phyloP scores from a whole-genome alignment of 306 rosid genomes.

The Boehmeria nivea region DNA sequence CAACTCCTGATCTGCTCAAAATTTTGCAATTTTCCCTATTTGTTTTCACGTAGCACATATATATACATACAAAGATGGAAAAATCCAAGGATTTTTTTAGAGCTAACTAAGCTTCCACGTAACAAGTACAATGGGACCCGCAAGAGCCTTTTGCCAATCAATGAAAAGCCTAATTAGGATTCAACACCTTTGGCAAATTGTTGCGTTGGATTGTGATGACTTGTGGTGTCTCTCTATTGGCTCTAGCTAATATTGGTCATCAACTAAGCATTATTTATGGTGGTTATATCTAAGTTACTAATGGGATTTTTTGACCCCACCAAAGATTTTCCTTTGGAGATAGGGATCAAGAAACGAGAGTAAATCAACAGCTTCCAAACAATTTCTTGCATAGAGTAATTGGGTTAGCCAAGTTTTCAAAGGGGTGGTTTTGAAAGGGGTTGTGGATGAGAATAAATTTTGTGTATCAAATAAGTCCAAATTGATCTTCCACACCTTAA shows the following conservation, averaged over 20 bases:
- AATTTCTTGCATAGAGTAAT: slow-evolving; percentile 20
- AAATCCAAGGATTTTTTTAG: slow-evolving; percentile 4
- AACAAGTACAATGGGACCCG: slow-evolving; percentile 3
- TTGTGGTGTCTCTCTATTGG: slow-evolving; percentile 23
- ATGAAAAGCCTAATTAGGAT: slow-evolving; percentile 8
- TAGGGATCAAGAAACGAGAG: slow-evolving; percentile 13
- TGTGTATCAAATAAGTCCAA: not conserved
- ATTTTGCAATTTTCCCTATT: not conserved
- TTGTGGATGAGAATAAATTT: not conserved
- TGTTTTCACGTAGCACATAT: not conserved
- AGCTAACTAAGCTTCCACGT: slow-evolving; percentile 12
- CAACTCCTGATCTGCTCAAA: not conserved
- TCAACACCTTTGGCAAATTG: slow-evolving; percentile 1
- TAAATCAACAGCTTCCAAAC: not conserved
- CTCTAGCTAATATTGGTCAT: slow-evolving; percentile 1
- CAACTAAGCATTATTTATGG: not conserved
- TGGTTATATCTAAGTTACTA: not conserved
- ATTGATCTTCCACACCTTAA: not conserved
- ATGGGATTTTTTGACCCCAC: slow-evolving; percentile 32
- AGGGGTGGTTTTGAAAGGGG: not conserved
- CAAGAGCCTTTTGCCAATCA: not conserved
- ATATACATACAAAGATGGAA: slow-evolving; percentile 7
- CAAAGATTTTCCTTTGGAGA: slow-evolving; percentile 30
- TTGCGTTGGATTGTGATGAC: slow-evolving; percentile 19
- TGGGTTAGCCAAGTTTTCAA: slow-evolving; percentile 24